A percentile compares a stretch with the other conserved stretches of the same genome.
These are phyloP conservation scores for Pythium oligandrum DNA, from an alignment of 352 stramenopile genomes.

Conservation along the genomic window DNA sequence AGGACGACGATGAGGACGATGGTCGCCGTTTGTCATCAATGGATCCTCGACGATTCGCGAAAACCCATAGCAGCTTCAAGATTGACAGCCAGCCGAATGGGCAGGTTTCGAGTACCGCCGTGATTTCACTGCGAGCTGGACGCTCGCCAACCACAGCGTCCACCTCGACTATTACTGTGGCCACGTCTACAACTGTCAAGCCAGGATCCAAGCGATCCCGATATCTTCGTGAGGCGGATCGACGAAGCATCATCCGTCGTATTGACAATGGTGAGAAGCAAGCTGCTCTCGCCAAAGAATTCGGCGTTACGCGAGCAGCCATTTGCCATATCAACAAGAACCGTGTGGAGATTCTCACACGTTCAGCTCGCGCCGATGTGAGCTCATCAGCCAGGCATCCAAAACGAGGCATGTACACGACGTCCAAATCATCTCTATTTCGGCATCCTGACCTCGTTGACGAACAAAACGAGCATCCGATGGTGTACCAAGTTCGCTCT, in stretches of 20 bases:
- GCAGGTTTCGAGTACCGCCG: too few species aligned
- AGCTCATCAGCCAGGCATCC: slow-evolving; percentile 12
- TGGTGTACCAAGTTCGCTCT: slow-evolving; percentile 22
- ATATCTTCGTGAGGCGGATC: slow-evolving; percentile 20
- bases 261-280: slow-evolving; percentile 34
- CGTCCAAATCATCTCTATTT: slow-evolving; percentile 15
- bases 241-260: slow-evolving; percentile 27
- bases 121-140: too few species aligned
- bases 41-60: too few species aligned
- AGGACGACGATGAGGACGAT: too few species aligned
- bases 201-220: slow-evolving; percentile 13
- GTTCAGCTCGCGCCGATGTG: slow-evolving; percentile 18
- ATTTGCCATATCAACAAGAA: slow-evolving; percentile 46
- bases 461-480: slow-evolving; percentile 7
- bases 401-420: slow-evolving; percentile 24
- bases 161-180: too few species aligned
- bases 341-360: slow-evolving; percentile 29
- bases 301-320: slow-evolving; percentile 29
- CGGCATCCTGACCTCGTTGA: slow-evolving; percentile 1
- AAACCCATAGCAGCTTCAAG: too few species aligned
- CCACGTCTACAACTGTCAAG: too few species aligned
- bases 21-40: too few species aligned
- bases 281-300: slow-evolving; percentile 30
- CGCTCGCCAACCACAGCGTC: too few species aligned
- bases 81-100: too few species aligned